phyloP scores from a whole-genome alignment of 208 protist species.

The Leishmania turanica region DNA sequence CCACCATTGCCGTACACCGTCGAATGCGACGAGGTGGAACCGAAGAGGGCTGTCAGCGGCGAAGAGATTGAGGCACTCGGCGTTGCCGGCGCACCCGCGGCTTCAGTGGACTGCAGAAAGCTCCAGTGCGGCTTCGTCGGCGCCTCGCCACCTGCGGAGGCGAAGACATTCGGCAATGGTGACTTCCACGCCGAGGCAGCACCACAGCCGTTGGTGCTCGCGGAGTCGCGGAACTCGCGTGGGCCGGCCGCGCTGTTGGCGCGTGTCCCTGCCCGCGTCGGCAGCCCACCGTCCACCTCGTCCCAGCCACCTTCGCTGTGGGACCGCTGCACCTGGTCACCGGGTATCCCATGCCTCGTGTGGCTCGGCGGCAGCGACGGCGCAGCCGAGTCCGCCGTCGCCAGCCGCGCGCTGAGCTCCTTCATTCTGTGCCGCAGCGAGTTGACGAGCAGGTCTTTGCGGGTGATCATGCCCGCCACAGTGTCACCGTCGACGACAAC shows the following conservation, averaged over 20 bases:
- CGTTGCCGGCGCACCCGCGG: background rate
- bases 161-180: background rate
- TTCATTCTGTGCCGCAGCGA: conserved; percentile 52
- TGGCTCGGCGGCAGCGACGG: conserved; percentile 29
- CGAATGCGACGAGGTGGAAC: background rate
- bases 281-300: background rate
- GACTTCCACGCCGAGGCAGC: background rate
- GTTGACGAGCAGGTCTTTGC: conserved; percentile 89
- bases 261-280: background rate
- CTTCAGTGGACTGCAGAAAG: background rate
- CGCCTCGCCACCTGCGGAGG: background rate
- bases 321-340: background rate
- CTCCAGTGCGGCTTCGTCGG: background rate
- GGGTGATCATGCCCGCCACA: conserved; percentile 93
- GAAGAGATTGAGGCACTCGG: background rate
- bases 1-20: background rate
- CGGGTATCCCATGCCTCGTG: conserved; percentile 5
- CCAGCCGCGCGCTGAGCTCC: conserved; percentile 45
- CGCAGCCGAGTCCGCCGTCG: conserved; percentile 14
- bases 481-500: conserved; percentile 86
- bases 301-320: background rate
- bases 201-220: background rate
- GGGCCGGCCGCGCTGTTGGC: too few relatives aligned
- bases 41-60: conserved; percentile 1
- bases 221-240: background rate